These are phyloP conservation scores for Pichia sorboxylosa DNA, from an alignment of 1,139 yeast species.

Conservation along the genomic window DNA sequence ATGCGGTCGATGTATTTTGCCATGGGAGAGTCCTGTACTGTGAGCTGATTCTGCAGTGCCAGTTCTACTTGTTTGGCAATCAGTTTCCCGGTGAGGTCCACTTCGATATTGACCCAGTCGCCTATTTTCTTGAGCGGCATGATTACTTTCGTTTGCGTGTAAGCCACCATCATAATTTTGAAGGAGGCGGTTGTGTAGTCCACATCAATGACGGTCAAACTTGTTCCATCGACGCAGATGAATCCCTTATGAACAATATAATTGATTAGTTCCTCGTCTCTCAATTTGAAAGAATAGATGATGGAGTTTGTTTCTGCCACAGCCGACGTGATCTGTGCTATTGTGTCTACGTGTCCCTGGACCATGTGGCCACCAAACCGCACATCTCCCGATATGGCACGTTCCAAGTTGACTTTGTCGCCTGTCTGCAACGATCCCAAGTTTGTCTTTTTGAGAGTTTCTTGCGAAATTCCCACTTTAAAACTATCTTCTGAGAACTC, in stretches of 20 bases:
- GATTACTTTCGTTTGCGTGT: slow-evolving; percentile 76
- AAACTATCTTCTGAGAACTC: slow-evolving; percentile 51
- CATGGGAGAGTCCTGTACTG: slow-evolving; percentile 27
- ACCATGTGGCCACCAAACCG: slow-evolving; percentile 96
- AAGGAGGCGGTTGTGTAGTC: slow-evolving; percentile 47
- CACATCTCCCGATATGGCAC: slow-evolving; percentile 75
- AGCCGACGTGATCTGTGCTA: slow-evolving; percentile 50
- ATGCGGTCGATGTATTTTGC: slow-evolving; percentile 36
- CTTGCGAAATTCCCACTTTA: slow-evolving; percentile 90
- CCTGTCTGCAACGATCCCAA: slow-evolving; percentile 51
- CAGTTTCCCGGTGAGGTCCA: slow-evolving; percentile 84
- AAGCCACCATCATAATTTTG: slow-evolving; percentile 82
- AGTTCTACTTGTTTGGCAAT: slow-evolving; percentile 73
- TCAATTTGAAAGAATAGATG: slow-evolving; percentile 59
- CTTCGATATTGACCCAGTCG: slow-evolving; percentile 75
- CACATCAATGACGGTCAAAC: slow-evolving; percentile 79
- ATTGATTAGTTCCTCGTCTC: slow-evolving; percentile 51
- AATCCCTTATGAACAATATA: slow-evolving; percentile 92
- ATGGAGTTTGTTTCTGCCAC: slow-evolving; percentile 69
- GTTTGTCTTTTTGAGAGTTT: slow-evolving; percentile 74
- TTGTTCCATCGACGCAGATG: slow-evolving; percentile 84
- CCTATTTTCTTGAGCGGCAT: slow-evolving; percentile 56
- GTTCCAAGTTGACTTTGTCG: slow-evolving; percentile 68
- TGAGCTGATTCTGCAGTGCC: slow-evolving; percentile 44
- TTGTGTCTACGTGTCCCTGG: slow-evolving; percentile 93